phyloP scores from a whole-genome alignment of 75 land plant species.

The Picea glauca region DNA sequence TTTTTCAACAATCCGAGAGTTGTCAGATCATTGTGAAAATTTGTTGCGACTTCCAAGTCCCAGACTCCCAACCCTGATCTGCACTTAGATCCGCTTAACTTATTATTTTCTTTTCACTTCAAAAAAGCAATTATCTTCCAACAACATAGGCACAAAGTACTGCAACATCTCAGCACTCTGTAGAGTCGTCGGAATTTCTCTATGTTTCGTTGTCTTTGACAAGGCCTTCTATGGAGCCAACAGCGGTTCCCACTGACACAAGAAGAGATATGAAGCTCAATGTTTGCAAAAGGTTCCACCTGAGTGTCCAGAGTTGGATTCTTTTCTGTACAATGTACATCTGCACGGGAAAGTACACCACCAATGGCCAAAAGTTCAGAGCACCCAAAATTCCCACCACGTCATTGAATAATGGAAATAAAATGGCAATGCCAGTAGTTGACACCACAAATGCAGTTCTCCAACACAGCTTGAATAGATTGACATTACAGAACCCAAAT shows the following conservation, averaged over 20 bases:
- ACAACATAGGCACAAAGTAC: too few species aligned
- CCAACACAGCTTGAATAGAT: conserved; percentile 28
- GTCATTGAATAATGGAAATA: conserved; percentile 40
- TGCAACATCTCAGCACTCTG: too few species aligned
- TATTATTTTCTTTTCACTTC: too few species aligned
- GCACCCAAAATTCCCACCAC: conserved; percentile 42
- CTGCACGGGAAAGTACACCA: conserved; percentile 43
- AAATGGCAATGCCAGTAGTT: conserved; percentile 28
- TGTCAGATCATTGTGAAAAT: too few species aligned
- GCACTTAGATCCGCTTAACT: too few species aligned
- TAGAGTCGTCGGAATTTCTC: too few species aligned
- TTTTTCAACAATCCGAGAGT: too few species aligned
- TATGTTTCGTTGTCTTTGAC: background rate
- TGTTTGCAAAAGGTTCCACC: conserved; percentile 17
- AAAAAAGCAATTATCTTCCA: too few species aligned
- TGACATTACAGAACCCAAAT: conserved; percentile 14
- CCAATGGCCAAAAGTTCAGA: conserved; percentile 40
- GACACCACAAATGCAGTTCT: conserved; percentile 39
- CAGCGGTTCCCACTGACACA: conserved; percentile 14
- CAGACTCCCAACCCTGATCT: too few species aligned
- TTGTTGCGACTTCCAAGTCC: too few species aligned
- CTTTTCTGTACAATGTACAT: conserved; percentile 27
- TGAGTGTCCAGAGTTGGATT: conserved; percentile 22
- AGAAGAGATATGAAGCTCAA: conserved; percentile 26
- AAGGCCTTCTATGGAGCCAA: conserved; percentile 25